Evolutionary conservation across 2,329 filamentous ascomycete genomes (phyloP), one percentile per base, ranked within the genome.

Genomic region (Xylaria sp.): DNA sequence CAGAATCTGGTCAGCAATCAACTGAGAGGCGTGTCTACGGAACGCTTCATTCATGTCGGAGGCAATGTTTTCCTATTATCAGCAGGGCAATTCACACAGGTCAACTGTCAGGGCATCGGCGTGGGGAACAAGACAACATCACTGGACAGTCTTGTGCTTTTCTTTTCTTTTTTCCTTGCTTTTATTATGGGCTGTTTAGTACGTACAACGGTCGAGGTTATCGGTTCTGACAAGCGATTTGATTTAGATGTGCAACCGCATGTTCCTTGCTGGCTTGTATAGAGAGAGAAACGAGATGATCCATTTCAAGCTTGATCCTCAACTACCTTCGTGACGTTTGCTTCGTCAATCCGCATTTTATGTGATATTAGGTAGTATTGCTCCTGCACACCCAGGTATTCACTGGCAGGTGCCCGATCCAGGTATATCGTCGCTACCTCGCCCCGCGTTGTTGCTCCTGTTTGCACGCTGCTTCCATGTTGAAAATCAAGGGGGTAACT

Each of bases 211-310:
- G 37, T 39, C 39, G 35, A 52, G 23, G 49, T 23, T 54, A 49
- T 60, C 35, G 55, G 18, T 48, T 54, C 62, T 62, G 60, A 58
- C 50, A 46, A 58, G 48, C 34, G 50, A 59, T 51, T 58, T 52
- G 7, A 39, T 57, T 58, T 52, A 58, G 55, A 55, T 23, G 39
- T 39, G 55, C 39, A 42, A 42, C 9, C 37, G 8, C 37, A 42
- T 35, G 16, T 19, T 52, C 50, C 16, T 11, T 51, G 11, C 49
- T 23, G 49, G 49, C 13, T 51, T 11, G 11, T 13, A 35, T 30
- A n/a, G 18, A 51, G 10, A 49, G 6, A 7, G 3, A 13, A 50
- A 30, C 8, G 10, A 51, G 3, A 51, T 6, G 11, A 16, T 6
- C 49, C 11, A 23, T 13, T 7, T n/a, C 13, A 30, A 30, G 23